Evolutionary conservation across 2,329 filamentous ascomycete species (phyloP).

Genomic region (Xylaria sp.): DNA sequence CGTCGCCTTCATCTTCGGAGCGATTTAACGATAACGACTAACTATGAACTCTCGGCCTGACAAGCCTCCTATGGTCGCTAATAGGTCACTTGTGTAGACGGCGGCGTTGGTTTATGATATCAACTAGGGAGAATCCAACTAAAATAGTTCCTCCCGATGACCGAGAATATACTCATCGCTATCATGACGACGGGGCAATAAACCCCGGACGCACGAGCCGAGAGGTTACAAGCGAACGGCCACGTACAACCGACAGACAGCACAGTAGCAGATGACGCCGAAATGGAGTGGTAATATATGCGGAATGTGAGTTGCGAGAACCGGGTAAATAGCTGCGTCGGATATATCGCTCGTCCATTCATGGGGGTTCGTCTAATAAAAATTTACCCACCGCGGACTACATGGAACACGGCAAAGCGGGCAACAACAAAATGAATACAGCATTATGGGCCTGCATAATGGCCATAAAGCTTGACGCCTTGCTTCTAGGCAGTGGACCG

Average conservation of each 20-base stretch:
- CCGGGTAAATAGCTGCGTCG: constrained; percentile 33
- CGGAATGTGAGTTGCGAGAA: constrained; percentile 35
- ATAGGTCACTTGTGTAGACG: not conserved
- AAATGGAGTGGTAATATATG: constrained; percentile 11
- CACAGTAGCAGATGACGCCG: constrained; percentile 27
- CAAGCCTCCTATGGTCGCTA: not conserved
- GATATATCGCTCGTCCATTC: constrained; percentile 29
- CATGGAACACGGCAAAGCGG: constrained; percentile 19
- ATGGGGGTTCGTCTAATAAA: constrained; percentile 2
- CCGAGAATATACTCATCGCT: not conserved
- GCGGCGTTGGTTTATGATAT: not conserved
- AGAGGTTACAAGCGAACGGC: constrained; percentile 9
- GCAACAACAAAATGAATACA: not conserved
- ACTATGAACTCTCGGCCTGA: not conserved
- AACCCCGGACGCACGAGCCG: not conserved
- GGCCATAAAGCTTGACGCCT: not conserved
- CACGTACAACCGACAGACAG: constrained; percentile 25
- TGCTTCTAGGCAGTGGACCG: not conserved
- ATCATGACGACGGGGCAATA: constrained; percentile 7
- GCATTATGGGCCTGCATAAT: not conserved
- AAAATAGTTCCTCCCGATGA: not conserved
- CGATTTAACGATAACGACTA: not conserved
- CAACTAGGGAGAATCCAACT: not conserved
- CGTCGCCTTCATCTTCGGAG: constrained; percentile 41
- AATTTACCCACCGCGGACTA: constrained; percentile 10